Conservation (phyloP, 352 stramenopile species). For the Phytophthora ramorum region DNA sequence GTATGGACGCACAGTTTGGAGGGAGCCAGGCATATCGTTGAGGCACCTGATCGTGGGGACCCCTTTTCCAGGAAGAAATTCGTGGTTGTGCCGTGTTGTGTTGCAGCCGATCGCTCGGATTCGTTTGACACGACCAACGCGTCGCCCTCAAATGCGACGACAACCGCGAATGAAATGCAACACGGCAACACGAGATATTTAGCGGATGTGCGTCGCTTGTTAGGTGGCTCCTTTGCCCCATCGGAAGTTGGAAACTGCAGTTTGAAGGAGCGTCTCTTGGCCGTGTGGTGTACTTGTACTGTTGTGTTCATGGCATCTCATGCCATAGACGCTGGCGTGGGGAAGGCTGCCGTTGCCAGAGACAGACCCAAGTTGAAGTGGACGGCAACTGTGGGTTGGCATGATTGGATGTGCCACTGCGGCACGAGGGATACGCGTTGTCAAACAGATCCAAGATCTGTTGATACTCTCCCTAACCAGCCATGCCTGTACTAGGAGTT, state of each 20-base stretch:
- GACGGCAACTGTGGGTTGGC: constrained; percentile 16
- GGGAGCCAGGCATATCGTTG: constrained; percentile 28
- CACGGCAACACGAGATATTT: too few species aligned
- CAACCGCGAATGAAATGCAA: too few species aligned
- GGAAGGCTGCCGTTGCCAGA: constrained; percentile 10
- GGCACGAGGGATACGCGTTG: constrained; percentile 24
- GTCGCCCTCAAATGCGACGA: neutral
- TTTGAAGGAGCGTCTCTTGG: constrained; percentile 13
- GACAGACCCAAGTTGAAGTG: constrained; percentile 34
- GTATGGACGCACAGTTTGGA: constrained; percentile 22
- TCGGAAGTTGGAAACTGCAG: too few species aligned
- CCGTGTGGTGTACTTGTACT: neutral
- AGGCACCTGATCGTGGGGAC: constrained; percentile 18
- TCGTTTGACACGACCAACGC: neutral
- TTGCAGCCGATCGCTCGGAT: neutral
- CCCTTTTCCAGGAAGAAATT: constrained; percentile 15
- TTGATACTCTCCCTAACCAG: neutral
- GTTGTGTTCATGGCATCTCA: constrained; percentile 1
- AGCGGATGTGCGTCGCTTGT: too few species aligned
- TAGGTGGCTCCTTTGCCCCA: too few species aligned
- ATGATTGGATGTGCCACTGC: constrained; percentile 11
- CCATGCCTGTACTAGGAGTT: too few species aligned
- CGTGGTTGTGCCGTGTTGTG: constrained; percentile 10
- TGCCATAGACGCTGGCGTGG: constrained; percentile 27
- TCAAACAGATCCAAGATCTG: constrained; percentile 28